These are phyloP conservation scores for Gaeumannomyces sp. DNA, from an alignment of 2,329 filamentous ascomycete species.

Conservation along the genomic window DNA sequence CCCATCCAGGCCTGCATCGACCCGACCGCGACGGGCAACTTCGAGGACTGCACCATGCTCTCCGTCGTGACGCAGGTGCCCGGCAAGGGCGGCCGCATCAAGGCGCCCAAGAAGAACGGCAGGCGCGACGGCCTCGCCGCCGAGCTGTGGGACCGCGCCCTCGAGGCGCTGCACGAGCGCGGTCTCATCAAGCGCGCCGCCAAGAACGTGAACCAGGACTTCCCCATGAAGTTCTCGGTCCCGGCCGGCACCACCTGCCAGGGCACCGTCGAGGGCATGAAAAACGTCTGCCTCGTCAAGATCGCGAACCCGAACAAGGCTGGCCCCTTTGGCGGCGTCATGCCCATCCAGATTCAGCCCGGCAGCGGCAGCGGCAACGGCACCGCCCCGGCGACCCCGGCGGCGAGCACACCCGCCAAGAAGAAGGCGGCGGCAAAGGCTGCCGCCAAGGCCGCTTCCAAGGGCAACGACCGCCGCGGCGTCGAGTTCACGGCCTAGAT, in stretches of 20 bases:
- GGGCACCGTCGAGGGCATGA: conserved; percentile 26
- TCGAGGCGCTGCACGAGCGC: conserved; percentile 11
- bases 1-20: conserved; percentile 32
- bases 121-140: not conserved
- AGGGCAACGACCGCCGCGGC: too few relatives aligned
- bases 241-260: conserved; percentile 33
- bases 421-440: too few relatives aligned
- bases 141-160: conserved; percentile 15
- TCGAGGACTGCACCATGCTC: conserved; percentile 24
- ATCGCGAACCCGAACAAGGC: conserved; percentile 33
- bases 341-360: not conserved
- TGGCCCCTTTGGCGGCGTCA: conserved; percentile 34
- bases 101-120: conserved; percentile 15
- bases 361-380: too few relatives aligned
- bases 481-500: not conserved
- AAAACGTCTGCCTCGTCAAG: conserved; percentile 36
- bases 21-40: conserved; percentile 29
- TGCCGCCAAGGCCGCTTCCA: not conserved
- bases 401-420: not conserved
- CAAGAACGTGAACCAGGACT: conserved; percentile 21
- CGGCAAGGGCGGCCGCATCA: conserved; percentile 28
- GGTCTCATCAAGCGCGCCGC: conserved; percentile 19
- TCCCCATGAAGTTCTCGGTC: conserved; percentile 27
- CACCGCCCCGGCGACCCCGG: not conserved
- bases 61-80: conserved; percentile 29